A percentile compares a stretch with the other conserved stretches of the same genome.
Conservation (phyloP, 345 rosid genomes). For the Eucalyptus shirleyi region DNA sequence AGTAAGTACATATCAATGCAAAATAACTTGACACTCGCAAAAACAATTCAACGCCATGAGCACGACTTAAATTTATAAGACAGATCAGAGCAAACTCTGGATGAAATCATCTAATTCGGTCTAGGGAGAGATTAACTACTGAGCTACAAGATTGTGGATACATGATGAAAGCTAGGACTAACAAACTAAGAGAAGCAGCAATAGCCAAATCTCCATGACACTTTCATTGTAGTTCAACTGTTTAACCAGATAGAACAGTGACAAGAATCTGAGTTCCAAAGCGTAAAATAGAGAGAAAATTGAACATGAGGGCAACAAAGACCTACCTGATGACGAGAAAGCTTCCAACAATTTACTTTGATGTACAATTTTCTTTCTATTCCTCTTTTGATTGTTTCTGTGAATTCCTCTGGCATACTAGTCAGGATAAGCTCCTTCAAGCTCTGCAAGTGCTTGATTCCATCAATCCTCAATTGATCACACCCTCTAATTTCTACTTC, state of each 20-base stretch:
- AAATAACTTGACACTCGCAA: not conserved
- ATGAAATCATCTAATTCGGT: not conserved
- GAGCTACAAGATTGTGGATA: not conserved
- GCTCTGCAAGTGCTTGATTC: not conserved
- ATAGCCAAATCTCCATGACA: not conserved
- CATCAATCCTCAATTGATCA: not conserved
- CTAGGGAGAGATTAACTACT: not conserved
- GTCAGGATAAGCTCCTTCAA: constrained; percentile 11
- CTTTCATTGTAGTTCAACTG: not conserved
- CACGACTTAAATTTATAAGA: not conserved
- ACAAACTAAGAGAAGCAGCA: not conserved
- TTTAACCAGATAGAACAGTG: not conserved
- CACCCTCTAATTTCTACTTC: constrained; percentile 28
- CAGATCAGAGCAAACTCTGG: not conserved
- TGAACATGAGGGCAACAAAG: not conserved
- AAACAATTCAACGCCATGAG: not conserved
- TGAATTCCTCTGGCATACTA: constrained; percentile 1
- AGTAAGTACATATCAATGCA: no score
- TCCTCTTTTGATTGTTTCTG: not conserved
- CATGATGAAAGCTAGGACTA: not conserved
- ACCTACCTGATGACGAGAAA: not conserved
- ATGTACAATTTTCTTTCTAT: not conserved
- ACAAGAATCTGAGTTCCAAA: not conserved
- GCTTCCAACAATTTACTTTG: not conserved
- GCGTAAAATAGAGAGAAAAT: not conserved